phyloP scores from a whole-genome alignment of 306 rosid species.

The Cucurbita argyrosperma region DNA sequence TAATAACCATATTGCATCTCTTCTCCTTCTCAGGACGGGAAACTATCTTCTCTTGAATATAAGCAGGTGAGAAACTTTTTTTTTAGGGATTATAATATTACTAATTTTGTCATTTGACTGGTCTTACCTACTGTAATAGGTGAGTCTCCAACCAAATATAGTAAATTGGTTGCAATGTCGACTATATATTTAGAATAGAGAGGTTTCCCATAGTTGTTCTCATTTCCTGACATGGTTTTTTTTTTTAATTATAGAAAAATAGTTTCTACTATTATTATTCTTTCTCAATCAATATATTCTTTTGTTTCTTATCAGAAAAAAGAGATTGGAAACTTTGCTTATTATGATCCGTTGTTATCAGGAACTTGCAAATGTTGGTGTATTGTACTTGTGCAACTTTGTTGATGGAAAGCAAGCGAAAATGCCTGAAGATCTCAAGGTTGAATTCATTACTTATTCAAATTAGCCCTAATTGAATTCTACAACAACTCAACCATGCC shows the following conservation, averaged over 20 bases:
- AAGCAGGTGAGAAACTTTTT: slow-evolving; percentile 58
- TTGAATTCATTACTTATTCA: slow-evolving; percentile 11
- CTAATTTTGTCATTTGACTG: neutral
- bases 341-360: slow-evolving; percentile 10
- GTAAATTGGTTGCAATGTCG: neutral
- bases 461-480: neutral
- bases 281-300: neutral
- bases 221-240: neutral
- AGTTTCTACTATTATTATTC: neutral
- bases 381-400: slow-evolving; percentile 40
- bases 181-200: neutral
- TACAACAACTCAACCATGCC: neutral
- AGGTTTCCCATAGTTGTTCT: neutral
- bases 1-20: neutral
- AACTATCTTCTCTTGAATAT: slow-evolving; percentile 33
- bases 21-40: slow-evolving; percentile 46
- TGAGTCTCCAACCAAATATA: neutral
- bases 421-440: slow-evolving; percentile 52
- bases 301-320: neutral
- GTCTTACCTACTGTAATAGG: neutral
- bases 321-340: neutral
- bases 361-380: slow-evolving; percentile 60
- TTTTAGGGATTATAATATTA: neutral
- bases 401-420: slow-evolving; percentile 35
- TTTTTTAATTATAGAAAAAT: neutral